These are phyloP conservation scores for Eucalyptus paniculata DNA, from an alignment of 345 rosid genomes.

Conservation along the genomic window DNA sequence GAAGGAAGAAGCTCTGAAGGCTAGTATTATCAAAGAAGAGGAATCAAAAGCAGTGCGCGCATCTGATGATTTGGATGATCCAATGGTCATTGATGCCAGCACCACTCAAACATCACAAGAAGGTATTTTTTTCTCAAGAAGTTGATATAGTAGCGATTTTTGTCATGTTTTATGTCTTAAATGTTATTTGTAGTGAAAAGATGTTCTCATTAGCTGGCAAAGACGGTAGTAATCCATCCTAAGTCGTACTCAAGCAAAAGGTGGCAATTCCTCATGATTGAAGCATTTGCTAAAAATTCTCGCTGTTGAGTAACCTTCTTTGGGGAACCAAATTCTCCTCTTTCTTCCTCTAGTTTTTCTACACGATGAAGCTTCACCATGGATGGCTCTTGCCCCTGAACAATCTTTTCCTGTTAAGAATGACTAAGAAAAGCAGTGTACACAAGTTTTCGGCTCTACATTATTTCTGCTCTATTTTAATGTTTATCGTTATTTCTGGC, in stretches of 20 bases:
- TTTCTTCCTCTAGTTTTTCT: not conserved
- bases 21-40: slow-evolving; percentile 76
- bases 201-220: not conserved
- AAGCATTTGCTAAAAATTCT: not conserved
- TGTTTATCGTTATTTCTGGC: slow-evolving; percentile 2
- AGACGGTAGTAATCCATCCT: not conserved
- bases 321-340: not conserved
- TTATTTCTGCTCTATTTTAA: not conserved
- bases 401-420: not conserved
- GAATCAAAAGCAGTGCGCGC: slow-evolving; percentile 53
- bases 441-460: not conserved
- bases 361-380: not conserved
- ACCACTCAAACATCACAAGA: slow-evolving; percentile 29
- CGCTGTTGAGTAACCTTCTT: not conserved
- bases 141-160: not conserved
- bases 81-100: slow-evolving; percentile 67
- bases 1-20: slow-evolving; percentile 88
- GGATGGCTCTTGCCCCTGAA: not conserved
- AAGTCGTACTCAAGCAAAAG: not conserved
- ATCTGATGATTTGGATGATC: slow-evolving; percentile 58
- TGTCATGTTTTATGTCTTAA: not conserved
- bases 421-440: not conserved
- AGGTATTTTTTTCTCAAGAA: slow-evolving; percentile 30
- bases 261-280: not conserved
- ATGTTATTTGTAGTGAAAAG: not conserved